These are phyloP conservation scores for Boechera retrofracta DNA, from an alignment of 345 rosid genomes.

Conservation along the genomic window DNA sequence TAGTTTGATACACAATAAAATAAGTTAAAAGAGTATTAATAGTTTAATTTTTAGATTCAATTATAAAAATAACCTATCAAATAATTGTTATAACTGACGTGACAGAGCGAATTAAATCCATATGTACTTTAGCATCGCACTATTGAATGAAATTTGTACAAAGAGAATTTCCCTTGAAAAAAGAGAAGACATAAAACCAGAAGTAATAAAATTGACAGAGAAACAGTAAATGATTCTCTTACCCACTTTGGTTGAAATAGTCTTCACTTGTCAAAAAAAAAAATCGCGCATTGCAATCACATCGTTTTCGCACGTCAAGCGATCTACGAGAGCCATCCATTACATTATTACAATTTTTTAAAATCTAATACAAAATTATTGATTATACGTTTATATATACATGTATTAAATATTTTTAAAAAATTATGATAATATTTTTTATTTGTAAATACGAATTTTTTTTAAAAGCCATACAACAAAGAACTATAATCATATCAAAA, in stretches of 20 bases:
- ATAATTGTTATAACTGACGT: too few relatives aligned
- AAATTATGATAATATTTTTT: too few relatives aligned
- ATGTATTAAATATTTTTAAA: too few relatives aligned
- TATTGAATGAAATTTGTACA: neutral
- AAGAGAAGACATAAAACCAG: conserved; percentile 1
- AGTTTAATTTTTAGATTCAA: neutral
- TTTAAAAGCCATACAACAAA: too few relatives aligned
- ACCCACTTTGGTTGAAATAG: neutral
- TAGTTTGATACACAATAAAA: neutral
- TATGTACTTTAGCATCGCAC: too few relatives aligned
- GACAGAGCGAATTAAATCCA: too few relatives aligned
- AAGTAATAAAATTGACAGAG: neutral
- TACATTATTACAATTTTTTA: too few relatives aligned
- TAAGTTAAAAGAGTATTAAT: too few relatives aligned
- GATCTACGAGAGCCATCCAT: neutral
- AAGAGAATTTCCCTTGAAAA: too few relatives aligned
- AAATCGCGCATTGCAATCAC: neutral
- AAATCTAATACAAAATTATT: neutral
- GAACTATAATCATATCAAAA: neutral
- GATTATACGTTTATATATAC: neutral
- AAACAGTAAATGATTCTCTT: neutral
- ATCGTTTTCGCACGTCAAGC: neutral
- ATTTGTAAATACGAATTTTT: neutral
- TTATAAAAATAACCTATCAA: too few relatives aligned
- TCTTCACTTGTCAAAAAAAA: neutral